A percentile compares a stretch with the other conserved stretches of the same genome.
phyloP scores from a whole-genome alignment of 768 basidiomycete species.

The Agaricus blazei region DNA sequence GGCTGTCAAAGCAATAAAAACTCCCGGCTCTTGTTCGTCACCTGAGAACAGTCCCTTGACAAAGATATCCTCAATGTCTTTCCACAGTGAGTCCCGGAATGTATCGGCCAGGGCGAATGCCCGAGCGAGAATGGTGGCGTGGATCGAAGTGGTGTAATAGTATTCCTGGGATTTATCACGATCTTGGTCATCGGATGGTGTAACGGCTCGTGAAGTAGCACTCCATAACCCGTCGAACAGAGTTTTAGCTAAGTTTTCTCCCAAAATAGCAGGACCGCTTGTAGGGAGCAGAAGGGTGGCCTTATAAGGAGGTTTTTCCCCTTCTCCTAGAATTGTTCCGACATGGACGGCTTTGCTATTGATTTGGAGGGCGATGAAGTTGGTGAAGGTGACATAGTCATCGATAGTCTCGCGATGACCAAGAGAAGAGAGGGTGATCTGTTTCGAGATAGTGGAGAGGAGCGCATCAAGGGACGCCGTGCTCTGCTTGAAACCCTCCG shows the following conservation, averaged over 20 bases:
- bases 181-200: constrained; percentile 4
- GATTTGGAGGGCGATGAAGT: constrained; percentile 5
- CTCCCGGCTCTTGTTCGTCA: constrained; percentile 11
- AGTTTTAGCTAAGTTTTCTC: constrained; percentile 8
- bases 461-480: constrained; percentile 2
- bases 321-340: constrained; percentile 1
- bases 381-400: constrained; percentile 5
- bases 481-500: neutral
- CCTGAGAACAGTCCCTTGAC: constrained; percentile 14
- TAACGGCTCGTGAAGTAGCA: constrained; percentile 8
- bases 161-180: constrained; percentile 7
- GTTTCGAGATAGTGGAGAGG: constrained; percentile 7
- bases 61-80: constrained; percentile 13
- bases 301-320: neutral
- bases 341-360: neutral
- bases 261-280: constrained; percentile 9
- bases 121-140: constrained; percentile 12
- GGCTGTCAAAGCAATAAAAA: constrained; percentile 10
- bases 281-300: constrained; percentile 6
- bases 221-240: constrained; percentile 8
- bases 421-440: constrained; percentile 6
- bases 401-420: constrained; percentile 9
- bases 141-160: constrained; percentile 3
- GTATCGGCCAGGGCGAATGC: constrained; percentile 8
- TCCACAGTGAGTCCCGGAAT: constrained; percentile 12